These are phyloP conservation scores for Trichosporon coremiiforme DNA, from an alignment of 1,284 basidiomycete genomes.

Conservation along the genomic window DNA sequence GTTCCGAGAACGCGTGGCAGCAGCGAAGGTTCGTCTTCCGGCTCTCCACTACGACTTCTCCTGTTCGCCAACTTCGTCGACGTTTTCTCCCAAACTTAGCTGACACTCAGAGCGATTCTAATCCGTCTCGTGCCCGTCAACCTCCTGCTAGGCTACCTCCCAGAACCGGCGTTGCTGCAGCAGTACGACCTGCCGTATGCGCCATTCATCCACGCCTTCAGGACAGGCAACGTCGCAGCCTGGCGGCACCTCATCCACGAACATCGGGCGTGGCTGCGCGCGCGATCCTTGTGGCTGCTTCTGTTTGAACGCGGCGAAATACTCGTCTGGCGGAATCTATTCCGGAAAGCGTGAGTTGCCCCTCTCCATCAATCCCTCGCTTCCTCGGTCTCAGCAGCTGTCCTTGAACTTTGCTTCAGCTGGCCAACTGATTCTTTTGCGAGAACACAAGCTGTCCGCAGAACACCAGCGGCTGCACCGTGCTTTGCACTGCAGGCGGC, in stretches of 20 bases:
- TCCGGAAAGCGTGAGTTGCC: slow-evolving; percentile 51
- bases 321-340: slow-evolving; percentile 57
- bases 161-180: slow-evolving; percentile 39
- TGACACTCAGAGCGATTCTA: slow-evolving; percentile 52
- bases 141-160: slow-evolving; percentile 53
- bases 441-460: too few species aligned
- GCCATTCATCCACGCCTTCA: slow-evolving; percentile 52
- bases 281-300: slow-evolving; percentile 54
- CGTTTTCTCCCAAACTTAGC: too few species aligned
- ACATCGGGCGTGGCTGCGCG: slow-evolving; percentile 53
- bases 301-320: slow-evolving; percentile 57
- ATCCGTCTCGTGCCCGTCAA: slow-evolving; percentile 55
- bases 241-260: slow-evolving; percentile 49
- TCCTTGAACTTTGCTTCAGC: not conserved
- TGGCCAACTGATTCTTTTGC: too few species aligned
- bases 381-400: not conserved
- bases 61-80: too few species aligned
- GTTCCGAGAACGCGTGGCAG: slow-evolving; percentile 39
- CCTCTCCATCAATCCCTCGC: too few species aligned
- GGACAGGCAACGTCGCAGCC: slow-evolving; percentile 47
- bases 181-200: slow-evolving; percentile 52
- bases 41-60: too few species aligned
- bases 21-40: slow-evolving; percentile 38
- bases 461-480: too few species aligned
- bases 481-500: too few species aligned